Percentiles rank a stretch among this genome's conserved stretches.
Conservation (phyloP, 805 yeast species). For the Naumovozyma dairenensis region DNA sequence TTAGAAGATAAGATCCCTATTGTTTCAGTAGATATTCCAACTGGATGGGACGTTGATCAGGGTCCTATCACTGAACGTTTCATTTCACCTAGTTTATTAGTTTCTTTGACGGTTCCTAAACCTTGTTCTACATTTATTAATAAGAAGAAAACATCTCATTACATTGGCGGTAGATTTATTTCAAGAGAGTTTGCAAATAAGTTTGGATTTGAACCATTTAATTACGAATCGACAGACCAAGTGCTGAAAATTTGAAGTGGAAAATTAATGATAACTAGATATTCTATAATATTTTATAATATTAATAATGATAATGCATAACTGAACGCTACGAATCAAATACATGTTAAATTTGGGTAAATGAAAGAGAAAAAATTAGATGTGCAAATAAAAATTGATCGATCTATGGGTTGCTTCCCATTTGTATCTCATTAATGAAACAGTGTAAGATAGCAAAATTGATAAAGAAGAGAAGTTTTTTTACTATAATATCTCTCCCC, state of each 20-base stretch:
- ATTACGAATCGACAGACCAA: constrained; percentile 50
- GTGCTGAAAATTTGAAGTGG: constrained; percentile 31
- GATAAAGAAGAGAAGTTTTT: too few relatives aligned
- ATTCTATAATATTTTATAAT: too few relatives aligned
- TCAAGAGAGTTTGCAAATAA: constrained; percentile 54
- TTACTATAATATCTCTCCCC: too few relatives aligned
- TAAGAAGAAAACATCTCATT: constrained; percentile 43
- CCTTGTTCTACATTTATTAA: constrained; percentile 58
- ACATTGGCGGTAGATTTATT: constrained; percentile 85
- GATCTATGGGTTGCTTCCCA: too few relatives aligned
- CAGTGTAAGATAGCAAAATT: too few relatives aligned
- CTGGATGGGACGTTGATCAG: constrained; percentile 92
- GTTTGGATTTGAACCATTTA: constrained; percentile 60
- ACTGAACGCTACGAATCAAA: too few relatives aligned
- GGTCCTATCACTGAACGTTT: constrained; percentile 51
- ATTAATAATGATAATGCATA: too few relatives aligned
- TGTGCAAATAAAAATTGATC: too few relatives aligned
- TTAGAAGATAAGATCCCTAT: constrained; percentile 40
- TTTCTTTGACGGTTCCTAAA: constrained; percentile 90
- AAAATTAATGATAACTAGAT: too few relatives aligned
- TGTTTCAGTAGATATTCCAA: constrained; percentile 81
- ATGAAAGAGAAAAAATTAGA: too few relatives aligned
- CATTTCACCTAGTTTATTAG: constrained; percentile 54
- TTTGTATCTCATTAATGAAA: too few relatives aligned
- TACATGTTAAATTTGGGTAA: too few relatives aligned